phyloP scores from a whole-genome alignment of 305 asterid genomes.

The Solanum hybrid region DNA sequence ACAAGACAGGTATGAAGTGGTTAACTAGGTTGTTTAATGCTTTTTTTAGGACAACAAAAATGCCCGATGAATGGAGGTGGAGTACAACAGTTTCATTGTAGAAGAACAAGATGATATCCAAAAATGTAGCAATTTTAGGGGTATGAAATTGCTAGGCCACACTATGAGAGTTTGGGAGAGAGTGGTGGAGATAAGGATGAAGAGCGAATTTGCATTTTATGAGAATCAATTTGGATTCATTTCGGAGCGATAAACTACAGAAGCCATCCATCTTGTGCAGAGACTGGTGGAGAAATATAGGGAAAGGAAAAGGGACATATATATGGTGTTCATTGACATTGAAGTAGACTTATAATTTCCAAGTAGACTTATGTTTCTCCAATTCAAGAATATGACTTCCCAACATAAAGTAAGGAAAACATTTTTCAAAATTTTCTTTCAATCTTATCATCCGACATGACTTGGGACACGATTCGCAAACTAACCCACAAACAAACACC shows the following conservation, averaged over 20 bases:
- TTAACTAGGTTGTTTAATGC: not conserved
- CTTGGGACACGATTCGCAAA: not conserved
- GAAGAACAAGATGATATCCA: not conserved
- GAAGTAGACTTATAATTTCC: not conserved
- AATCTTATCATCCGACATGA: not conserved
- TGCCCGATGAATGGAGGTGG: not conserved
- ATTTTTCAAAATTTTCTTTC: not conserved
- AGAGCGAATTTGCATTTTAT: not conserved
- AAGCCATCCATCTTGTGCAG: not conserved
- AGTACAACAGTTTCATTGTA: not conserved
- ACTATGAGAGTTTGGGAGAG: not conserved
- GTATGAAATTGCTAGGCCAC: not conserved
- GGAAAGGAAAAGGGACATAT: not conserved
- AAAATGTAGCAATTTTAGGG: not conserved
- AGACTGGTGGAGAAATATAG: not conserved
- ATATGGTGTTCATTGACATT: not conserved
- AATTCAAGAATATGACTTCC: not conserved
- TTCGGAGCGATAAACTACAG: rapidly evolving
- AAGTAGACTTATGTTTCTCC: not conserved
- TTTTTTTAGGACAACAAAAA: not conserved
- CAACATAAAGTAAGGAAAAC: not conserved
- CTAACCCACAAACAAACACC: not conserved
- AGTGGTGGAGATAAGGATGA: not conserved
- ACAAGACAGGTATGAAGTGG: not conserved
- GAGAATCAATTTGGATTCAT: not conserved